Percentiles rank a stretch among this genome's conserved stretches.
Evolutionary conservation across 2,329 filamentous ascomycete genomes (phyloP).

Genomic region (Botrytis paeoniae): DNA sequence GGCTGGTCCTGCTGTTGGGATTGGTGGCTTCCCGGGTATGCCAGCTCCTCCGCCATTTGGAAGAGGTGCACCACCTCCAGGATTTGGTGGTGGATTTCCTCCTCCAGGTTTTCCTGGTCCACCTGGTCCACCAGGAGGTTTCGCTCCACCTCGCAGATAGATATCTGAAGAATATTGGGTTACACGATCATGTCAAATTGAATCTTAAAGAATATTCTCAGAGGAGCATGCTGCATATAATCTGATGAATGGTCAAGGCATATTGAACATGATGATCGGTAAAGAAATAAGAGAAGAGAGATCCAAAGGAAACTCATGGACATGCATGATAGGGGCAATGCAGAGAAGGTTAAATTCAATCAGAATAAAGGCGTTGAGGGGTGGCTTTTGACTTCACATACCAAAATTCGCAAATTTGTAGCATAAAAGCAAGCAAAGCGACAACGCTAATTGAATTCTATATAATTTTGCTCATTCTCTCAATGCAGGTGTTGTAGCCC

Average conservation of each 20-base stretch:
- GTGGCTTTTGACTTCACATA: conserved; percentile 35
- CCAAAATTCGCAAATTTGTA: conserved; percentile 36
- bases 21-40: conserved; percentile 66
- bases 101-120: conserved; percentile 47
- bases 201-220: not conserved
- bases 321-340: conserved; percentile 2
- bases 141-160: conserved; percentile 40
- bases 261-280: not conserved
- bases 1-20: conserved; percentile 81
- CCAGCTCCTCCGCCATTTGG: conserved; percentile 50
- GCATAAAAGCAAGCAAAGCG: conserved; percentile 33
- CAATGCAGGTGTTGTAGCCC: not conserved
- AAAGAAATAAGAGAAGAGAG: conserved; percentile 20
- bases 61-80: conserved; percentile 45
- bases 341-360: conserved; percentile 26
- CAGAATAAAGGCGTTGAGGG: conserved; percentile 37
- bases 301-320: not conserved
- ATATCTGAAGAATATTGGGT: conserved; percentile 17
- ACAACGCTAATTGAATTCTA: conserved; percentile 23
- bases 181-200: not conserved
- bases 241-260: not conserved
- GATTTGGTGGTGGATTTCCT: conserved; percentile 49
- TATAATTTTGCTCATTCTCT: not conserved
- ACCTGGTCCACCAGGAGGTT: conserved; percentile 51
- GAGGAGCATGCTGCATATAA: not conserved